Base-by-base conservation (phyloP, 2,329 filamentous ascomycete species). In the Monilinia fructigena region DNA sequence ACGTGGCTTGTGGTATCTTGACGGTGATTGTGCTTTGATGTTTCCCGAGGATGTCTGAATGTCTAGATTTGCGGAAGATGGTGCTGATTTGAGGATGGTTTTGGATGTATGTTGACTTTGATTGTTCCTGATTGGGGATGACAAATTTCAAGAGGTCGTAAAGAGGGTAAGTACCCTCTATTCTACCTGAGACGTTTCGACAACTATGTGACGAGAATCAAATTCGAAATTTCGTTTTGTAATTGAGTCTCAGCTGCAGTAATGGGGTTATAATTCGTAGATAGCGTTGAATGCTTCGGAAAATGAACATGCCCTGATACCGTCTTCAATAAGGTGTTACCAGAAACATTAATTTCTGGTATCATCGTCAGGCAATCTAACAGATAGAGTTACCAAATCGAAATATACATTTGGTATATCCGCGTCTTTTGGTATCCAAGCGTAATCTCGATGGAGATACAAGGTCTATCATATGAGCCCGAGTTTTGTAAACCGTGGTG, bases 361-460 rank as follows among this genome's bases (percentile, higher is more conserved):
- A 63, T 75, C 71, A 18, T 74, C 69, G 12, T 74, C 69, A 16
- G 72, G 70, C 14, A 60, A 26, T 47, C 68, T 66, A 8, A 74
- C 50, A 1, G 56, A 67, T 47, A 76, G 70, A 40, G 69, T 66
- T 53, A 70, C 67, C 45, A 70, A 55, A 28, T 72, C 66, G 12
- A 76, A 66, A 10, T 67, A 31, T 5, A 76, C 53, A 4, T 67
- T 65, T 2, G 62, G 65, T 5, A 76, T 69, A 45, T 72, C 42
- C 26, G 68, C 68, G 68, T 71, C 65, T 31, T 75, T 72, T n/a
- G 74, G 75, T 53, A 76, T 64, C 73, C 72, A 76, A 52, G 71
- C 74, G 18, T 75, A 42, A 76, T 70, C 47, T 72, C 71, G 12
- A 76, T 20, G 31, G 71, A 74, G 28, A 76, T 67, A 56, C 74